Base-by-base conservation (phyloP, 768 basidiomycete species). In the Psilocybe azurescens region DNA sequence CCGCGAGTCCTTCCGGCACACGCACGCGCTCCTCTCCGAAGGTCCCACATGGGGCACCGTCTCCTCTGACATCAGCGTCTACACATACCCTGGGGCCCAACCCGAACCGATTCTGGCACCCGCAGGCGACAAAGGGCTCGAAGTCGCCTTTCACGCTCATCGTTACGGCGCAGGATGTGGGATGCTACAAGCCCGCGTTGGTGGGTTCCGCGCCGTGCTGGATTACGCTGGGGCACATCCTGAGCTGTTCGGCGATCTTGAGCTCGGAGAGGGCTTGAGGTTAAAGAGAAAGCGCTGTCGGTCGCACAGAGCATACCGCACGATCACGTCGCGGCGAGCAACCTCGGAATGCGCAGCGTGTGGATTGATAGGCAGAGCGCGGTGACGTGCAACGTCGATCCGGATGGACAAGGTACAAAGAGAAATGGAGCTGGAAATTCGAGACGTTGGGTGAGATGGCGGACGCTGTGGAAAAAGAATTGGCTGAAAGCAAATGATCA, bases 181-280 rank as follows among this genome's bases (percentile, higher is more conserved):
- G 85, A n/a, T 84, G 84, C 38, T 93, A 91, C 75, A 93, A 92
- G 70, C 91, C 89, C 20, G 81, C 84, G 6, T 77, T 80, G 5
- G 77, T 8, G 86, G 86, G 56, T 86, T 89, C 71, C 69, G 77
- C 55, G 75, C 79, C 24, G 82, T 79, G 39, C 74, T 90, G 36
- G 75, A 80, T 54, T 79, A 76, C 11, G 77, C 83, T 14, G 71
- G 72, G 38, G 69, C 75, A 5, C 75, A 86, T 51, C 75, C 78
- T 0, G 68, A 73, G 18, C 65, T 83, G 65, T 70, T 83, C n/a
- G 78, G 76, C 4, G 63, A 72, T 50, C 58, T 64, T 0, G 67
- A 57, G 18, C 46, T 67, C 30, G 67, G 57, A n/a, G 59, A 58
- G 10, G 62, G 62, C 10, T 75, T 76, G 14, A 73, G 39, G 69